Evolutionary conservation across 2,329 filamentous ascomycete genomes (phyloP), one percentile per base, ranked within the genome.

Genomic region (Thelonectria blattea): DNA sequence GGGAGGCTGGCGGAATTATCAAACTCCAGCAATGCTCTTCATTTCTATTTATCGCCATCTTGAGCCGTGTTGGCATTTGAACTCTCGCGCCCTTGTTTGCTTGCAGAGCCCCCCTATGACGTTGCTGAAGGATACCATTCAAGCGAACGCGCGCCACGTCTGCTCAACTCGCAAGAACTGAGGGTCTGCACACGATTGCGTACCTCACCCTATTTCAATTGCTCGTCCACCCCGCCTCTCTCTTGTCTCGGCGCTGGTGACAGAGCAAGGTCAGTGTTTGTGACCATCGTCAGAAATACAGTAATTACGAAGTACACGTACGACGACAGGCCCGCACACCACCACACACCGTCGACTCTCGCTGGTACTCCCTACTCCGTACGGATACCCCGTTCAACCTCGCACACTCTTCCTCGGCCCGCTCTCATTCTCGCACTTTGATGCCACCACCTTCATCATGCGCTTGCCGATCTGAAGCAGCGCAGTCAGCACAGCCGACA

Each of bases 31-130:
- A 58, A 60, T 62, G 58, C 41, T 54, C 27, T 27, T 41, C 61
- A 51, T 57, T 57, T 60, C 52, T 49, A 17, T 22, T 47, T 30
- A 22, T 45, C 46, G 45, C 56, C 52, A 51, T 59, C 58, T 57
- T 56, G 56, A 56, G 60, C 67, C 58, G 49, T 34, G 53, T 47
- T 69, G 63, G 67, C 58, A 68, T 69, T 68, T 61, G 49, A 57
- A 15, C 60, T 45, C 27, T 49, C 67, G 41, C 41, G 9, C 66
- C 66, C 67, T 69, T 63, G 57, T 65, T 24, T 6, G 22, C 22
- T 24, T 54, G 57, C 53, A 65, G 12, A 22, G 8, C 27, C 5
- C 27, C n/a, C 5, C 27, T 6, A 22, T 45, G 17, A 20, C 17
- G 59, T 18, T n/a, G 18, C 41, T 53, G 39, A 18, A 18, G 5